phyloP scores from a whole-genome alignment of 2,329 filamentous ascomycete species.

The Colletotrichum truncatum region DNA sequence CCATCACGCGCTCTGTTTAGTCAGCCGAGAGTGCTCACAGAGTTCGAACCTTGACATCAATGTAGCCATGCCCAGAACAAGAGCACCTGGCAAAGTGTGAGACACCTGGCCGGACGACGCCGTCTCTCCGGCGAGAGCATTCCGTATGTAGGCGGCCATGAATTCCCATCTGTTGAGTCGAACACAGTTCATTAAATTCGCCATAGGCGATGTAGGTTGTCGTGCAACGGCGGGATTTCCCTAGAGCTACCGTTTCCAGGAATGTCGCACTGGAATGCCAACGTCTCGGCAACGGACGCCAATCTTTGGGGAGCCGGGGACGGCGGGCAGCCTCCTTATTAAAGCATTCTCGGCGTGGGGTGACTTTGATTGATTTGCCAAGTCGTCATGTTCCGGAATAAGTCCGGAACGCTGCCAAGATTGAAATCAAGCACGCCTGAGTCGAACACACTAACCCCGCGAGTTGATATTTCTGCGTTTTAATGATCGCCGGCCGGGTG shows the following conservation, averaged over 20 bases:
- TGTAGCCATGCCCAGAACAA: not conserved
- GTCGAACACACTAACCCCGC: not conserved
- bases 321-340: not conserved
- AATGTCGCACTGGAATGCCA: not conserved
- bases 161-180: not conserved
- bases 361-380: not conserved
- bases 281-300: not conserved
- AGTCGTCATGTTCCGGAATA: not conserved
- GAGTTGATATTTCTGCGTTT: not conserved
- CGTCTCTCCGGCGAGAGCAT: not conserved
- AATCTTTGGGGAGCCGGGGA: not conserved
- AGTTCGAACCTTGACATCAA: conserved; percentile 11
- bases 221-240: not conserved
- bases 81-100: not conserved
- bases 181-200: not conserved
- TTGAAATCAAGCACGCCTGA: not conserved
- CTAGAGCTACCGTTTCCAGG: not conserved
- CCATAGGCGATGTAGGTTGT: not conserved
- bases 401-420: not conserved
- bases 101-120: not conserved
- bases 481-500: conserved; percentile 5
- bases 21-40: not conserved
- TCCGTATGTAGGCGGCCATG: not conserved
- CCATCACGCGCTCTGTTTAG: not conserved
- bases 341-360: not conserved